Evolutionary conservation across 208 protist species (phyloP).

Genomic region (Blastocrithidia nonstop): DNA sequence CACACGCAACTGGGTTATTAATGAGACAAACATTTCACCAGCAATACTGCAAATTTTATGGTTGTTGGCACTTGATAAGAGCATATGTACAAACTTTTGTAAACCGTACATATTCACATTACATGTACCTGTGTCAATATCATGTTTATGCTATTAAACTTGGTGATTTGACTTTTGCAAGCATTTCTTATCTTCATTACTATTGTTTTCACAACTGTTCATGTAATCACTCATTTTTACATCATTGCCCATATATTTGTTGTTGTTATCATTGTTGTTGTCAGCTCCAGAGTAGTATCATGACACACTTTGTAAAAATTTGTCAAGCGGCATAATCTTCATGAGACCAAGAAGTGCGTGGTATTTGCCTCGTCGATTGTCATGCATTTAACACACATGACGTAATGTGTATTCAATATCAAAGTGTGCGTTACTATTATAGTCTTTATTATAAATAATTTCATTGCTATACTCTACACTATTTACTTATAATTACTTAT

Average conservation of each 20-base stretch:
- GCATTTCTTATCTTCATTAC: too few relatives aligned
- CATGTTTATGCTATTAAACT: too few relatives aligned
- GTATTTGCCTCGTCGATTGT: constrained; percentile 74
- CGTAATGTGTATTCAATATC: constrained; percentile 12
- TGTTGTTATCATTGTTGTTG: not conserved
- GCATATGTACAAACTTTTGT: constrained; percentile 31
- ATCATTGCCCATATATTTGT: not conserved
- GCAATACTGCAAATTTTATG: constrained; percentile 71
- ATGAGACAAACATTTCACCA: constrained; percentile 60
- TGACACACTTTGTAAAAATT: constrained; percentile 27
- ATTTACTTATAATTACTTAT: too few relatives aligned
- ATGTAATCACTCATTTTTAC: constrained; percentile 9
- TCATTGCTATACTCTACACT: not conserved
- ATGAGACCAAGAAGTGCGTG: constrained; percentile 66
- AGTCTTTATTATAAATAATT: not conserved
- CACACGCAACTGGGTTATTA: too few relatives aligned
- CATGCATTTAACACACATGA: constrained; percentile 30
- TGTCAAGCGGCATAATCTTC: constrained; percentile 16
- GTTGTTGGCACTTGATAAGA: constrained; percentile 49
- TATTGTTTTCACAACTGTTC: too few relatives aligned
- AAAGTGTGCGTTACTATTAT: not conserved
- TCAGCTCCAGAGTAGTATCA: constrained; percentile 8
- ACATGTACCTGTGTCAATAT: too few relatives aligned
- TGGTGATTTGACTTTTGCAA: too few relatives aligned
- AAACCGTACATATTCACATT: too few relatives aligned